Conservation (phyloP, 805 yeast genomes). For the Starmera dryadoides region DNA sequence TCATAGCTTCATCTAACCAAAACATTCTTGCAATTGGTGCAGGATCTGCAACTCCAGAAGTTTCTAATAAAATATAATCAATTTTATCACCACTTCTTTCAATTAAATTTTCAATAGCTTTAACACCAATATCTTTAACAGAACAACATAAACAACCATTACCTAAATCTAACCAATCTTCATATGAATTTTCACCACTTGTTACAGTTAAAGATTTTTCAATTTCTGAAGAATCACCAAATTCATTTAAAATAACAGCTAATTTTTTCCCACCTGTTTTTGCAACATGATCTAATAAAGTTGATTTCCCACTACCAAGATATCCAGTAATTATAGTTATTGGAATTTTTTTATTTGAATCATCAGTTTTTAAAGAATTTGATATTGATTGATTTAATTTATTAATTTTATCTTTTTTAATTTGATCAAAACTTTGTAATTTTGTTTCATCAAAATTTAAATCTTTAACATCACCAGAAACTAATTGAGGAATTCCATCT, state of each 20-base stretch:
- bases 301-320: constrained; percentile 90
- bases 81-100: constrained; percentile 63
- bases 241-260: constrained; percentile 89
- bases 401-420: constrained; percentile 10
- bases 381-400: constrained; percentile 4
- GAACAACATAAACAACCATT: constrained; percentile 97
- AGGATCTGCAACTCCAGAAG: constrained; percentile 96
- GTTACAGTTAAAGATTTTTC: constrained; percentile 78
- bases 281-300: constrained; percentile 72
- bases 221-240: constrained; percentile 85
- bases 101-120: constrained; percentile 85
- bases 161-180: constrained; percentile 95
- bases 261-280: constrained; percentile 60
- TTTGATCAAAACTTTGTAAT: constrained; percentile 8
- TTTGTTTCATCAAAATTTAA: constrained; percentile 9
- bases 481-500: constrained; percentile 18
- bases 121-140: constrained; percentile 89
- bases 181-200: constrained; percentile 46
- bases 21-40: constrained; percentile 96
- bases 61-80: constrained; percentile 88
- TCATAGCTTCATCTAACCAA: constrained; percentile 90
- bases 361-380: constrained; percentile 8
- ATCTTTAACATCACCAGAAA: constrained; percentile 18
- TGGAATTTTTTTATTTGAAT: constrained; percentile 52
- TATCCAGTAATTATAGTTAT: constrained; percentile 92